A percentile compares a stretch with the other conserved stretches of the same genome.
These are phyloP conservation scores for Phytophthora kernoviae DNA, from an alignment of 352 stramenopile species.

Conservation along the genomic window DNA sequence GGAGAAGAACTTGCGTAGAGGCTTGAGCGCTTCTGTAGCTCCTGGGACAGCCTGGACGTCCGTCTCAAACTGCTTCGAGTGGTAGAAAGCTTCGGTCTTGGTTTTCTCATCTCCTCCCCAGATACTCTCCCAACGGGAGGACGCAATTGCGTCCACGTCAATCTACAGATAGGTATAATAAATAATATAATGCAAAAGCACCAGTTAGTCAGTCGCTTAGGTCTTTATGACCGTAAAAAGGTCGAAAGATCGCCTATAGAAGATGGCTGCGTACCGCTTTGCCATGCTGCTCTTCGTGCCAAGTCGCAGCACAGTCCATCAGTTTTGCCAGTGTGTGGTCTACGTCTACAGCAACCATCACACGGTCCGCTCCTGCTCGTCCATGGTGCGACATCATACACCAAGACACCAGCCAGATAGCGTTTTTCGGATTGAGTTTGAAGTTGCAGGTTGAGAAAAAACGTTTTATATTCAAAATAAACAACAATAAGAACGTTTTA, in stretches of 20 bases:
- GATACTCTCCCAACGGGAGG: constrained; percentile 36
- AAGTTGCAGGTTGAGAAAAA: constrained; percentile 31
- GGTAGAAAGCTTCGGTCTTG: constrained; percentile 54
- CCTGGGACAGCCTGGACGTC: constrained; percentile 37
- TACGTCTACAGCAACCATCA: constrained; percentile 63
- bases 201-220: too few species aligned
- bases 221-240: too few species aligned
- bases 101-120: constrained; percentile 36
- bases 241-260: constrained; percentile 11
- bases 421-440: constrained; percentile 19
- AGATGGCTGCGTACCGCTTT: constrained; percentile 26
- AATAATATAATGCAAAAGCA: constrained; percentile 1
- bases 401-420: not conserved
- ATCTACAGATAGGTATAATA: constrained; percentile 27
- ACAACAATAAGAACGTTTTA: too few species aligned
- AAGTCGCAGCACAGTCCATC: constrained; percentile 45
- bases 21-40: constrained; percentile 49
- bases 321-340: constrained; percentile 68
- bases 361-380: constrained; percentile 37
- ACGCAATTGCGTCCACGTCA: constrained; percentile 13
- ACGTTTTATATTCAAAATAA: not conserved
- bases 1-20: constrained; percentile 66
- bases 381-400: constrained; percentile 27
- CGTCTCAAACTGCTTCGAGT: constrained; percentile 50
- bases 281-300: constrained; percentile 54